Conservation (phyloP, 208 protist species). For the Wallacemonas sp. region DNA sequence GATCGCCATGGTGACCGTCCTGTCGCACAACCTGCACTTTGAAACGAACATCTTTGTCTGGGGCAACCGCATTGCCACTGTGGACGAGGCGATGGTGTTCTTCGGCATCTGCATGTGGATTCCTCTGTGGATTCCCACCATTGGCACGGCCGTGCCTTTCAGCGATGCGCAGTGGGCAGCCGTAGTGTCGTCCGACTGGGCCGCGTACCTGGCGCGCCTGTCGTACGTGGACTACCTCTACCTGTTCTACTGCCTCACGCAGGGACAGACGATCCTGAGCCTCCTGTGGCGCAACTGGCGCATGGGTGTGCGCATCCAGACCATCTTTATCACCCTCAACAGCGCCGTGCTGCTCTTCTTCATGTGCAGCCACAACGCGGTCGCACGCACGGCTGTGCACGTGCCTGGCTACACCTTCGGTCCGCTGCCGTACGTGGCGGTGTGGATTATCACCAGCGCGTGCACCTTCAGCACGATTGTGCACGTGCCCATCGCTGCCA, state of each 20-base stretch:
- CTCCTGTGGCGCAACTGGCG: conserved; percentile 40
- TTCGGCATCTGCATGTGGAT: conserved; percentile 80
- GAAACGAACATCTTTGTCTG: conserved; percentile 85
- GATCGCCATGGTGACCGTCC: conserved; percentile 67
- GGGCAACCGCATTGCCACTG: conserved; percentile 83
- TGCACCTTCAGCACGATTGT: conserved; percentile 72
- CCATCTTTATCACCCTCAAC: conserved; percentile 58
- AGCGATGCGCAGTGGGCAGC: conserved; percentile 23
- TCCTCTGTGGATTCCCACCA: conserved; percentile 50
- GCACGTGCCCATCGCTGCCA: conserved; percentile 79
- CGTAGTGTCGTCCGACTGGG: conserved; percentile 22
- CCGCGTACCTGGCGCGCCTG: conserved; percentile 20
- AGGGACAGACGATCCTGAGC: conserved; percentile 57
- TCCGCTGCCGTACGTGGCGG: conserved; percentile 72
- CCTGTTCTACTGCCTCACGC: conserved; percentile 59
- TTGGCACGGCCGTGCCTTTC: conserved; percentile 40
- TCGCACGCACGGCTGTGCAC: conserved; percentile 22
- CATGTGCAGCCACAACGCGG: conserved; percentile 51
- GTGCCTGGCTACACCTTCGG: conserved; percentile 58
- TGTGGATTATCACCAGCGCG: conserved; percentile 84
- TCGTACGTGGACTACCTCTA: conserved; percentile 57
- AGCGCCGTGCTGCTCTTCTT: conserved; percentile 45
- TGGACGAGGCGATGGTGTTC: conserved; percentile 92
- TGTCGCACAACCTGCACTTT: conserved; percentile 87
- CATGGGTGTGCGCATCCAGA: conserved; percentile 75